phyloP scores from a whole-genome alignment of 805 yeast genomes.

The Starmerella tilneyi region DNA sequence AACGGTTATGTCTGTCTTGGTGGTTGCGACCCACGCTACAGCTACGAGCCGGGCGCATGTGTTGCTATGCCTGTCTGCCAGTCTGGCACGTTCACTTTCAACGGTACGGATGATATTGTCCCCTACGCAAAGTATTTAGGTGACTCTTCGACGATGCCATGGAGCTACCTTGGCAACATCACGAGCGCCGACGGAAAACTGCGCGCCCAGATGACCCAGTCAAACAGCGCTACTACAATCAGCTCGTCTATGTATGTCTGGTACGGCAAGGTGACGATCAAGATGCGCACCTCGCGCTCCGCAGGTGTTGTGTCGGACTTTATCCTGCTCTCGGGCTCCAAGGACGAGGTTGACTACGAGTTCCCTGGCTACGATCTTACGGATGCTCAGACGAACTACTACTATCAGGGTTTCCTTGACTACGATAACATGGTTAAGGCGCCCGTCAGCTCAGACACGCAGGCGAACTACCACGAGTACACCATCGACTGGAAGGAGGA shows the following conservation, averaged over 20 bases:
- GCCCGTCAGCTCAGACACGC: conserved; percentile 42
- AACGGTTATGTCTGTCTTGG: conserved; percentile 70
- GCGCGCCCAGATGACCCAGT: conserved; percentile 67
- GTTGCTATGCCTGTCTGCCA: conserved; percentile 65
- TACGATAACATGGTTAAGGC: conserved; percentile 48
- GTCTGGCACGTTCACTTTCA: conserved; percentile 27
- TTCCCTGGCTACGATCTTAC: conserved; percentile 66
- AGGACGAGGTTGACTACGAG: conserved; percentile 87
- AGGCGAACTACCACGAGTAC: conserved; percentile 60
- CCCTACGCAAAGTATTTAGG: conserved; percentile 48
- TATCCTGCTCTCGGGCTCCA: conserved; percentile 69
- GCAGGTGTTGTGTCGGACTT: conserved; percentile 77
- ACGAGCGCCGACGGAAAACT: conserved; percentile 45
- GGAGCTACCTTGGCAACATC: conserved; percentile 51
- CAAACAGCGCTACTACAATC: conserved; percentile 65
- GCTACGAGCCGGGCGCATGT: conserved; percentile 59
- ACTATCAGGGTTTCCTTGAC: conserved; percentile 62
- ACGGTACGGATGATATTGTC: conserved; percentile 30
- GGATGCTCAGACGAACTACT: conserved; percentile 66
- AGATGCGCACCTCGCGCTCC: conserved; percentile 60
- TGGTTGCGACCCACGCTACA: conserved; percentile 72
- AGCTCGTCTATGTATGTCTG: conserved; percentile 72
- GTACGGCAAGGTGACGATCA: conserved; percentile 73
- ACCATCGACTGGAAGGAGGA: conserved; percentile 78
- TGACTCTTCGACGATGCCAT: conserved; percentile 53